Percentiles rank a stretch among this genome's conserved stretches.
Conservation (phyloP, 2,329 filamentous ascomycete genomes). For the Polytolypa hystricis region DNA sequence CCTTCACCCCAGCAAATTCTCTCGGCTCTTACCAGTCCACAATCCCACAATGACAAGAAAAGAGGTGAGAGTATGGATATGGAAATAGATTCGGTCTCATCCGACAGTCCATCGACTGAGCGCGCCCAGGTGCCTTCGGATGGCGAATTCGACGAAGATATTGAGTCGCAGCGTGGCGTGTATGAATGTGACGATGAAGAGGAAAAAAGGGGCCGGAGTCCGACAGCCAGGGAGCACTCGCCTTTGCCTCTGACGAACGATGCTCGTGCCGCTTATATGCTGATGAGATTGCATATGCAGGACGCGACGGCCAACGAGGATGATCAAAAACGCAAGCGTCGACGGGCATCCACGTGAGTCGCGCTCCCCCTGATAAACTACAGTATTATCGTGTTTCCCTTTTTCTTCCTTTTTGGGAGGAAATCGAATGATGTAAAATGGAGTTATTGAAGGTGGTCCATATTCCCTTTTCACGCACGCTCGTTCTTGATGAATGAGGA, state of each 20-base stretch:
- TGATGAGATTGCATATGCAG: conserved; percentile 26
- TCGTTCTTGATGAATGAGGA: too few relatives aligned
- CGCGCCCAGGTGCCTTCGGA: conserved; percentile 7
- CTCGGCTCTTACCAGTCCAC: conserved; percentile 13
- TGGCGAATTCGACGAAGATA: conserved; percentile 6
- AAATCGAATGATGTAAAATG: background rate
- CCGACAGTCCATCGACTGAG: conserved; percentile 12
- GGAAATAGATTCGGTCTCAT: conserved; percentile 11
- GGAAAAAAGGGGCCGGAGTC: too few relatives aligned
- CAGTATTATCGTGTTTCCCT: too few relatives aligned
- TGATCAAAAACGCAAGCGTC: conserved; percentile 8
- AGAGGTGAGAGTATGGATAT: conserved; percentile 6
- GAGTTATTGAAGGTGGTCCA: too few relatives aligned
- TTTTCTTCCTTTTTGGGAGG: background rate
- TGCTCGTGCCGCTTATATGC: conserved; percentile 27
- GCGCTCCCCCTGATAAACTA: too few relatives aligned
- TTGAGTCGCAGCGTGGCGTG: background rate
- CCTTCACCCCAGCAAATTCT: conserved; percentile 18
- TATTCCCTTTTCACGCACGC: too few relatives aligned
- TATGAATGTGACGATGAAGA: conserved; percentile 10
- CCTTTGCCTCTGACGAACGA: conserved; percentile 17
- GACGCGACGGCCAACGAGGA: conserved; percentile 17
- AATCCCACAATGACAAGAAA: conserved; percentile 5
- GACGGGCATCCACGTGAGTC: conserved; percentile 12
- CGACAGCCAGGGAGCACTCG: conserved; percentile 12